A percentile compares a stretch with the other conserved stretches of the same genome.
phyloP scores from a whole-genome alignment of 192 early-diverging fungal species.

The Cladochytrium replicatum region DNA sequence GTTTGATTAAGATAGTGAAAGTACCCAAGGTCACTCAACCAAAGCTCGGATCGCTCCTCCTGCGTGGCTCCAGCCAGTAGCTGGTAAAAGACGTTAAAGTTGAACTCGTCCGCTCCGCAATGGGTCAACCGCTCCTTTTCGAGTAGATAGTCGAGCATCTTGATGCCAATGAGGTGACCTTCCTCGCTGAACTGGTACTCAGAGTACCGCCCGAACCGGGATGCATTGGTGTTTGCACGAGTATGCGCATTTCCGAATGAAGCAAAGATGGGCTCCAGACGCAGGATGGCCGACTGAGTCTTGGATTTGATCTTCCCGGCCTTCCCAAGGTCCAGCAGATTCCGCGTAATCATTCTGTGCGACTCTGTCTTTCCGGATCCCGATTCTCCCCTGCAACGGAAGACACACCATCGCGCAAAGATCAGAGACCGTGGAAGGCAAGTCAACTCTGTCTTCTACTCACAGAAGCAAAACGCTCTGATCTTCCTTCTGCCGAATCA shows the following conservation, averaged over 20 bases:
- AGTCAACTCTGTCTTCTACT: background rate
- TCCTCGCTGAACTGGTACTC: slow-evolving; percentile 89
- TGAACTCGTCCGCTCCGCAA: slow-evolving; percentile 50
- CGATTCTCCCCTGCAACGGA: slow-evolving; percentile 21
- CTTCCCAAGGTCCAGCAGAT: slow-evolving; percentile 22
- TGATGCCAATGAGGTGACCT: slow-evolving; percentile 81
- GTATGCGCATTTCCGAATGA: slow-evolving; percentile 86
- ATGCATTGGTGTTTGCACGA: slow-evolving; percentile 62
- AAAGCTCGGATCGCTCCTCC: slow-evolving; percentile 68
- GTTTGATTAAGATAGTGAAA: slow-evolving; percentile 29
- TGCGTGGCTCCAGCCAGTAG: slow-evolving; percentile 63
- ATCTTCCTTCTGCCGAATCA: slow-evolving; percentile 14
- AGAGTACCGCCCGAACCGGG: slow-evolving; percentile 74
- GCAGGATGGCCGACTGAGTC: slow-evolving; percentile 28
- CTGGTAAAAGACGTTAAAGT: slow-evolving; percentile 90
- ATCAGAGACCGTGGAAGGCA: background rate
- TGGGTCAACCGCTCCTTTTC: slow-evolving; percentile 66
- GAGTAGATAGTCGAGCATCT: slow-evolving; percentile 76
- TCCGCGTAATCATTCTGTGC: slow-evolving; percentile 14
- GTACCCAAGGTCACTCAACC: slow-evolving; percentile 39
- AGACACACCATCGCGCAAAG: background rate
- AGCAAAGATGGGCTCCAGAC: slow-evolving; percentile 66
- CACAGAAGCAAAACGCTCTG: slow-evolving; percentile 20
- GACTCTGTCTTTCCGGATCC: slow-evolving; percentile 33
- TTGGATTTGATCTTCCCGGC: slow-evolving; percentile 13